Conservation (phyloP, 2,329 filamentous ascomycete species). For the Lachnellula willkommii region DNA sequence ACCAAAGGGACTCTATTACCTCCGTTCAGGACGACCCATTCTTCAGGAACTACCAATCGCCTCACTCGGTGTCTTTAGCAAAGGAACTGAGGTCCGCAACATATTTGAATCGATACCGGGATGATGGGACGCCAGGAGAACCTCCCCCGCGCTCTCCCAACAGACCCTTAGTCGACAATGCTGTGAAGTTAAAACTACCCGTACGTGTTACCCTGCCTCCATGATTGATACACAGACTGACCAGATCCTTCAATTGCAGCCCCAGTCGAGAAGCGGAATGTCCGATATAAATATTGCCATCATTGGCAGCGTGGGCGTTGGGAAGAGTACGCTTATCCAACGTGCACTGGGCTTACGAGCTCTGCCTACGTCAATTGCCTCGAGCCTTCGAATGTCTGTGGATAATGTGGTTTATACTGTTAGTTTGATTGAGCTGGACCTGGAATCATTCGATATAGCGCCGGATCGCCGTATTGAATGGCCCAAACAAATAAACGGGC, state of each 20-base stretch:
- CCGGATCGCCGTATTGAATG: slow-evolving; percentile 56
- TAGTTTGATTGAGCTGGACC: slow-evolving; percentile 60
- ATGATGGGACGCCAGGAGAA: slow-evolving; percentile 16
- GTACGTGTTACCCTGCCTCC: slow-evolving; percentile 15
- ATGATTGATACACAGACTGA: slow-evolving; percentile 12
- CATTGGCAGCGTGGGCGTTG: slow-evolving; percentile 60
- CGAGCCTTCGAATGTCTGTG: slow-evolving; percentile 52
- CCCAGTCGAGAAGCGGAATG: slow-evolving; percentile 29
- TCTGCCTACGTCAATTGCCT: slow-evolving; percentile 49
- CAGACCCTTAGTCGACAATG: slow-evolving; percentile 16
- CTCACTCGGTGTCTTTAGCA: slow-evolving; percentile 30
- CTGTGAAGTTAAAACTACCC: slow-evolving; percentile 17
- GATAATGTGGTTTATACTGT: slow-evolving; percentile 55
- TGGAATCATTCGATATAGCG: slow-evolving; percentile 59
- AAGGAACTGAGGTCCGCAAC: slow-evolving; percentile 29
- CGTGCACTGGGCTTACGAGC: slow-evolving; percentile 52
- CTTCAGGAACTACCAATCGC: slow-evolving; percentile 43
- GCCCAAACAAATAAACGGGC: slow-evolving; percentile 64
- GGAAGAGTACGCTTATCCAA: slow-evolving; percentile 65
- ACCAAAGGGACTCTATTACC: slow-evolving; percentile 43
- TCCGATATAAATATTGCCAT: slow-evolving; percentile 60
- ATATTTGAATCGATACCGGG: slow-evolving; percentile 14
- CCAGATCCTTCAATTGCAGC: slow-evolving; percentile 13
- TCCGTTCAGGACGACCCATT: slow-evolving; percentile 54
- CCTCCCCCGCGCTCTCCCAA: slow-evolving; percentile 9